Evolutionary conservation across 2,329 filamentous ascomycete genomes (phyloP).

Genomic region (Whalleya microplaca): DNA sequence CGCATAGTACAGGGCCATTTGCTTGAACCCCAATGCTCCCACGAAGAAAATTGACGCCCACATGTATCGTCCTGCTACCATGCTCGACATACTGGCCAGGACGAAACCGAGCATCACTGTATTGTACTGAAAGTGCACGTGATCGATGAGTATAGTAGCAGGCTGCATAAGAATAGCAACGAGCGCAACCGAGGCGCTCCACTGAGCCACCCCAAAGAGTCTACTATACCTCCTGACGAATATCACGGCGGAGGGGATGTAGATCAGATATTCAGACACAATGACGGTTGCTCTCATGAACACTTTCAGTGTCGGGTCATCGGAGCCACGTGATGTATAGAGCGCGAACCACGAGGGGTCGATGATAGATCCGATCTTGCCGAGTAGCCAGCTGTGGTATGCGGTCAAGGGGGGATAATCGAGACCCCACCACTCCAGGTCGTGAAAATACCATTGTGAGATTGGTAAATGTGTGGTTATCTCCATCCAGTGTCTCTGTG

Average conservation of each 20-base stretch:
- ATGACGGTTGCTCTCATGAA: conserved; percentile 96
- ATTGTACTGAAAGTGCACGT: conserved; percentile 88
- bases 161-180: conserved; percentile 93
- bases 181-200: conserved; percentile 83
- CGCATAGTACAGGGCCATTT: conserved; percentile 98
- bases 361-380: conserved; percentile 79
- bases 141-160: conserved; percentile 86
- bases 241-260: conserved; percentile 81
- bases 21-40: conserved; percentile 92
- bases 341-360: conserved; percentile 87
- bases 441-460: conserved; percentile 97
- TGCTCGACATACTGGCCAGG: conserved; percentile 83
- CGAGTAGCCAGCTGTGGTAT: conserved; percentile 96
- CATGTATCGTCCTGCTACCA: conserved; percentile 80
- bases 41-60: conserved; percentile 97
- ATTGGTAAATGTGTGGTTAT: conserved; percentile 86
- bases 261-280: conserved; percentile 87
- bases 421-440: conserved; percentile 95
- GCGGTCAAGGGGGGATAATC: conserved; percentile 98
- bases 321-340: conserved; percentile 77
- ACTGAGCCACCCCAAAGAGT: conserved; percentile 75
- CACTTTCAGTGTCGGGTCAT: conserved; percentile 80
- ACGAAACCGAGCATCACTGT: conserved; percentile 96
- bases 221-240: conserved; percentile 83
- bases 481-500: conserved; percentile 99